Evolutionary conservation across 208 protist genomes (phyloP), one percentile per base, ranked within the genome.

Genomic region (Trypanosomatidae sp.): DNA sequence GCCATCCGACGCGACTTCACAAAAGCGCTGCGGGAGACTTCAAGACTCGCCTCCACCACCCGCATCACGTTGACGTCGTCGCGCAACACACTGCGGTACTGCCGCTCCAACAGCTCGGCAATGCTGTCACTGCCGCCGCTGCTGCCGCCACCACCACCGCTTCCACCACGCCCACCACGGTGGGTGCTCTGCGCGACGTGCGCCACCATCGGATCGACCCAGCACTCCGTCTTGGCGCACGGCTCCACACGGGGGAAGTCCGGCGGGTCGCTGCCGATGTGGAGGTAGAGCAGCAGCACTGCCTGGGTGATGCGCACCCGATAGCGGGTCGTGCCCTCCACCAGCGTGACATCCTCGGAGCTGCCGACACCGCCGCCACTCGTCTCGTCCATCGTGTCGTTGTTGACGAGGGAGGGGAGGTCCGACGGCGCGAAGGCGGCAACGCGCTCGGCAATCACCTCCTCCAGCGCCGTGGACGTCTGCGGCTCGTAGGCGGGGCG

Each of bases 221-320:
- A 99, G 81, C 98, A 99, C 84, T 99, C 97, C 66, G 98, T 81
- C 62, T 91, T 89, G 2, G 99, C 98, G 79, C 98, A 99, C 41
- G 98, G 98, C 70, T 97, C 83, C 28, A 98, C 89, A 30, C 97
- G 93, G 3, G 98, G 85, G 55, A 98, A 96, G 82, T 99, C 99
- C 8, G 99, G 99, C 43, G 99, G 99, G 85, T 99, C 98, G 66
- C 98, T 97, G 64, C 98, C 98, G 72, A 99, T 98, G 84, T 99
- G 99, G 7, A 99, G 89, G 83, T 98, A 99, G 28, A 99, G 62
- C 43, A 99, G 85, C 3, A 99, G 79, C 39, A 97, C 83, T 12
- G 97, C 90, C 52, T 95, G 86, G 25, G 88, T 84, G n/a, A 87
- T 73, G 62, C 73, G 81, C 44, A 76, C 74, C 30, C 76, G 80